A percentile compares a stretch with the other conserved stretches of the same genome.
phyloP scores from a whole-genome alignment of 208 protist species.

The Zelonia costaricensis region DNA sequence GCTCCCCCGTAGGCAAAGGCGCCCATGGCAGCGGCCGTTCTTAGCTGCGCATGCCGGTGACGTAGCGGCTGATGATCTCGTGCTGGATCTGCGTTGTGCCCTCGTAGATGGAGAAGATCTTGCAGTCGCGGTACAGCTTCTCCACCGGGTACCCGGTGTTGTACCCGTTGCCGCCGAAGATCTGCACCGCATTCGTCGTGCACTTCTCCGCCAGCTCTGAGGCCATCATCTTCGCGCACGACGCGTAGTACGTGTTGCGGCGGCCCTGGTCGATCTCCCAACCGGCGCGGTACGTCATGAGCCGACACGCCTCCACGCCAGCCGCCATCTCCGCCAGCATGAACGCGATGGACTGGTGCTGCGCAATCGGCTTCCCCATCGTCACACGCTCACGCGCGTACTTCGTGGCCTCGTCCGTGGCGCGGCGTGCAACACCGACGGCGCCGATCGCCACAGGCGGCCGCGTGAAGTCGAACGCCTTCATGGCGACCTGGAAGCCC shows the following conservation, averaged over 20 bases:
- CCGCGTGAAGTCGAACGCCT: constrained; percentile 87
- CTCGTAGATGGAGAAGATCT: constrained; percentile 95
- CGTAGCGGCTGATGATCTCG: constrained; percentile 72
- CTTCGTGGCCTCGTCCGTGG: constrained; percentile 73
- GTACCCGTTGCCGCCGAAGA: constrained; percentile 93
- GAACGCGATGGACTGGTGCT: constrained; percentile 87
- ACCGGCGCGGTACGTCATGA: constrained; percentile 70
- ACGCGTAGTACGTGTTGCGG: constrained; percentile 88
- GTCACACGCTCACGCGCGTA: constrained; percentile 84
- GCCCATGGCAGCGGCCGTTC: neutral
- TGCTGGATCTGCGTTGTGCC: constrained; percentile 92
- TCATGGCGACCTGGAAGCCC: constrained; percentile 90
- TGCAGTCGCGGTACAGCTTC: constrained; percentile 92
- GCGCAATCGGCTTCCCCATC: constrained; percentile 81
- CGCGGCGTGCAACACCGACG: constrained; percentile 82
- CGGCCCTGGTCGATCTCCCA: constrained; percentile 84
- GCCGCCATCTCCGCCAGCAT: constrained; percentile 93
- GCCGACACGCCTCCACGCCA: constrained; percentile 78
- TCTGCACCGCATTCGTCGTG: constrained; percentile 81
- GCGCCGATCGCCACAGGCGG: constrained; percentile 81
- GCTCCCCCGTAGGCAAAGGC: too few species aligned
- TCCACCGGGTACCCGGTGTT: constrained; percentile 95
- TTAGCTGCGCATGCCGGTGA: constrained; percentile 56
- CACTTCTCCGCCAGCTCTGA: constrained; percentile 76
- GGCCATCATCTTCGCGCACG: constrained; percentile 83